Evolutionary conservation across 2,329 filamentous ascomycete species (phyloP).

Genomic region (Spiromastix sp.): DNA sequence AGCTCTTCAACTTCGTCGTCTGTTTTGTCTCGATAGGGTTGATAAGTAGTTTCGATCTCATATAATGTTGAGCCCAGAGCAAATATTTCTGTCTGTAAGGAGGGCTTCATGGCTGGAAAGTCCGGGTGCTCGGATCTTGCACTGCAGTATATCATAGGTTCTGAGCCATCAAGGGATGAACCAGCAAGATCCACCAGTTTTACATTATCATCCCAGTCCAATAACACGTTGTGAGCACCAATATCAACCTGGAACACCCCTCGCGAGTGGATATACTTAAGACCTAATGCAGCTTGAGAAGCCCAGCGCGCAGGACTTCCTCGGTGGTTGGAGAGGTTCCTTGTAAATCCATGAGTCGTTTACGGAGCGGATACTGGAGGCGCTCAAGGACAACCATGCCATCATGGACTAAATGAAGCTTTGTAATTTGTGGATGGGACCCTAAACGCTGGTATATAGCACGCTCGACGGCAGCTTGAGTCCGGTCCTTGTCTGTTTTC

Average conservation of each 20-base stretch:
- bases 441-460: constrained; percentile 5
- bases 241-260: constrained; percentile 13
- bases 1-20: constrained; percentile 5
- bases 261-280: constrained; percentile 10
- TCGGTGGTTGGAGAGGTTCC: neutral
- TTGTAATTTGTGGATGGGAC: constrained; percentile 5
- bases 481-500: neutral
- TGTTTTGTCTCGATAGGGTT: constrained; percentile 8
- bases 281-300: constrained; percentile 9
- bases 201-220: constrained; percentile 11
- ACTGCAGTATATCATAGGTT: constrained; percentile 3
- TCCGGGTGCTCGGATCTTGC: constrained; percentile 1
- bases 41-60: constrained; percentile 11
- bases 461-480: constrained; percentile 1
- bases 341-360: constrained; percentile 4
- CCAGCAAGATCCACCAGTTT: constrained; percentile 14
- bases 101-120: constrained; percentile 5
- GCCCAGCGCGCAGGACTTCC: constrained; percentile 11
- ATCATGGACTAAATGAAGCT: constrained; percentile 3
- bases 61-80: constrained; percentile 13
- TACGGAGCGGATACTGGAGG: constrained; percentile 5
- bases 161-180: constrained; percentile 13
- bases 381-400: constrained; percentile 6
- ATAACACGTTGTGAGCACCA: constrained; percentile 12
- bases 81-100: constrained; percentile 12